These are phyloP conservation scores for Exophiala calicioides DNA, from an alignment of 2,329 filamentous ascomycete species.

Conservation along the genomic window DNA sequence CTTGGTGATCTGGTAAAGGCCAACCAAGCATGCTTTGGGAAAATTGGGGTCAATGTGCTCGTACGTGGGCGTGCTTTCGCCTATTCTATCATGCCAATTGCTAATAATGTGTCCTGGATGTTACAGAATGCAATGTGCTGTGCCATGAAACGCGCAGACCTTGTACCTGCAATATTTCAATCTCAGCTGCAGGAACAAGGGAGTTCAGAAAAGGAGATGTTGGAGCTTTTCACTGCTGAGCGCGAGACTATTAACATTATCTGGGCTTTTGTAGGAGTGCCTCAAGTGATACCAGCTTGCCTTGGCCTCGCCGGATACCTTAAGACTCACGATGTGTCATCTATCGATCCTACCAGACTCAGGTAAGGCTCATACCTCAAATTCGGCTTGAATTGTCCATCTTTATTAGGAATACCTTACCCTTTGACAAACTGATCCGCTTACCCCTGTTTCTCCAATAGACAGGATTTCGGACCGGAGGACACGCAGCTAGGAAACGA, in stretches of 20 bases:
- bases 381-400: background rate
- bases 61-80: too few relatives aligned
- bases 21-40: background rate
- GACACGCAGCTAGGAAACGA: background rate
- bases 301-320: constrained; percentile 1
- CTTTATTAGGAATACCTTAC: too few relatives aligned
- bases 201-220: background rate
- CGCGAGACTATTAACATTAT: constrained; percentile 2
- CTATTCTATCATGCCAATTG: too few relatives aligned
- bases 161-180: too few relatives aligned
- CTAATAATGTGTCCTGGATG: too few relatives aligned
- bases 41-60: too few relatives aligned
- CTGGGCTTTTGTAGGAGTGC: constrained; percentile 4
- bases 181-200: too few relatives aligned
- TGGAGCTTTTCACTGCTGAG: too few relatives aligned
- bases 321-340: background rate
- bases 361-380: background rate
- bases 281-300: constrained; percentile 3
- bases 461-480: background rate
- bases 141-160: too few relatives aligned
- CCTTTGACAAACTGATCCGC: too few relatives aligned
- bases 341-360: background rate
- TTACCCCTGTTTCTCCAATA: too few relatives aligned
- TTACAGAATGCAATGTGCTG: too few relatives aligned
- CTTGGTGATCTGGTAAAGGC: background rate